Evolutionary conservation across 2,329 filamentous ascomycete genomes (phyloP), one percentile per base, ranked within the genome.

Genomic region (Stachybotrys chlorohalonatus): DNA sequence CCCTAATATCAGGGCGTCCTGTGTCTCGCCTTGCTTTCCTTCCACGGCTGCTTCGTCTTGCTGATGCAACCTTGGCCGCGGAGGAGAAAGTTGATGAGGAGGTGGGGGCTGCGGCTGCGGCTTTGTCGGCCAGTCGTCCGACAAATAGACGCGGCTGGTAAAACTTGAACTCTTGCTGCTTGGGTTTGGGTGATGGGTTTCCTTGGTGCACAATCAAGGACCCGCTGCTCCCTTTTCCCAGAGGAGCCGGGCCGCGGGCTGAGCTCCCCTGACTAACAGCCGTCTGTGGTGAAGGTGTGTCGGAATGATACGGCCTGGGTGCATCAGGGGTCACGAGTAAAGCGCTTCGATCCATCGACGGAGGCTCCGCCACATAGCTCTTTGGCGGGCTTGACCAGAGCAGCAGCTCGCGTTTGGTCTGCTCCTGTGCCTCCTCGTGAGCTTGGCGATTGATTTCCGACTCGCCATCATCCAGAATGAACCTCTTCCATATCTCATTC

Each of bases 101-200:
- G 24, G 31, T 51, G 32, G 50, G 47, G 49, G 45, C 49, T 5
- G 24, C 31, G 11, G 11, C 17, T 30, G 49, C 30, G 13, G 55
- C 47, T 52, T 36, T 55, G 42, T 57, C 54, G 6, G 62, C 60
- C 47, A 70, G 54, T 47, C 65, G 63, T 49, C 68, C 69, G 49
- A 67, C 55, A 53, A 71, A 72, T n/a, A 59, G 59, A n/a, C 52
- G 56, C n/a, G 66, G 65, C 49, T 66, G 62, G 56, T 64, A 63
- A 56, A 70, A 67, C 53, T 52, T 62, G 55, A 62, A 64, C 48
- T 57, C 17, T 52, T 32, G 17, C 30, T 8, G 7, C 31, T 11
- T 13, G 11, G 56, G 57, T 16, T 59, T 52, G 46, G 55, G 50
- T 52, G 50, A 57, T 49, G 62, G 60, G 49, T 60, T 60, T 11